Base-by-base conservation (phyloP, 192 early-diverging fungal genomes). In the Mortierella antarctica region DNA sequence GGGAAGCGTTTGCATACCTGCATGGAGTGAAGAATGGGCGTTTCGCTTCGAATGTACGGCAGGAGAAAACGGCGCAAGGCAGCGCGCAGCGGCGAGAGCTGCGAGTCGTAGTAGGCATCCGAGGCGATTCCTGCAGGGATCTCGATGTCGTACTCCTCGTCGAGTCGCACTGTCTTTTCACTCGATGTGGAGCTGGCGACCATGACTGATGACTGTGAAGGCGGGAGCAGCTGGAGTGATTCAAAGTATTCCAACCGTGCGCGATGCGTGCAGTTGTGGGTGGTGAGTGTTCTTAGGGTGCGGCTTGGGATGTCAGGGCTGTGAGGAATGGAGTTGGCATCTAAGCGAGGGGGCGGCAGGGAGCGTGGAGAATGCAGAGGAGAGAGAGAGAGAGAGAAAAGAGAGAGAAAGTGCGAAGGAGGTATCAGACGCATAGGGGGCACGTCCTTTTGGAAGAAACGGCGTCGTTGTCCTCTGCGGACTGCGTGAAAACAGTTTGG, bases 91-190 rank as follows among this genome's bases (percentile, higher is more conserved):
- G 86, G 85, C 15, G 77, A 59, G 40, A 89, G 66, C 21, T 83
- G 82, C n/a, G 83, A 82, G 14, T 86, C 86, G 23, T 89, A 89
- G 67, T 84, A 75, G 15, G 68, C 52, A 11, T 84, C 83, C 8
- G 76, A 69, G 13, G 67, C 67, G 15, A 79, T 70, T 21, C 83
- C 83, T 20, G 83, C 74, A 47, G 77, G 77, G 48, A 80, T 72
- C 44, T 80, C 77, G 23, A 80, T 72, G 44, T 80, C 77, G 17
- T 62, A 80, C 8, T 72, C 70, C 18, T 80, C 69, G 11, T 79
- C 77, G 39, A 55, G 54, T 9, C 49, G 52, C n/a, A 48, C 13
- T 20, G 58, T 31, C 48, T 75, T 74, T 48, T 74, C 60, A 41
- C 40, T 18, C 0, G 64, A 60, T 51, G 66, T 7, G 14, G 55